Base-by-base conservation (phyloP, 2,329 filamentous ascomycete genomes). In the Proliferodiscus dingleyae region DNA sequence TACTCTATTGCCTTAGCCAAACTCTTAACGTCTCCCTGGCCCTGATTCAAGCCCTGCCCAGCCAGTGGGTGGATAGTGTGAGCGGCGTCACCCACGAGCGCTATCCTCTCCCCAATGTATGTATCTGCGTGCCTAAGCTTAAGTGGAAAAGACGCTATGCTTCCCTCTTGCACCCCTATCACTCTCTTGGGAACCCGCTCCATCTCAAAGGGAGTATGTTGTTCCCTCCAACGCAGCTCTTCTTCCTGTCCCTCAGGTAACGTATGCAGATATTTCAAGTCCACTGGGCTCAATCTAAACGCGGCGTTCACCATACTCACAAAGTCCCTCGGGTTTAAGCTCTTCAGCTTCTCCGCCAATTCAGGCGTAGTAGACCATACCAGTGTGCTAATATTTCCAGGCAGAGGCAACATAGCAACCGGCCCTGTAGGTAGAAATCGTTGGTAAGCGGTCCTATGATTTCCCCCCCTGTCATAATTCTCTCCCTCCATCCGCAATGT, bases 11-110 rank as follows among this genome's bases (percentile, higher is more conserved):
- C 82, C 51, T 75, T 76, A 5, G 83, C 81, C 0, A 98, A 77
- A 43, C 85, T 85, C 58, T 88, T 83, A 1, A 93, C 86, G 63
- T 98, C 93, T 15, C 81, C 89, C 52, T 97, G 84, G 1, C 93
- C 93, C 59, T 94, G 86, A 62, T 98, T 98, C 11, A 98, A 74
- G 1, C 93, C 93, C 66, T 97, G 93, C 1, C 93, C 93, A 1
- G 89, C 93, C 3, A 98, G 81, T 0, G 93, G 93, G 65, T 98
- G 93, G 54, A 95, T 83, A 1, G 90, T 95, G 65, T 98, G 93
- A 6, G 93, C 93, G 1, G 93, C 93, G 55, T 98, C 93, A 50
- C 93, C 93, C 28, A 98, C 81, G 1, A 98, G 78, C 1, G 90
- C 93, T 7, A 96, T 74, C n/a, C 93, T 84, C 60, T 95, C 89